Conservation (phyloP, 306 rosid genomes). For the Astragalus membranaceus region DNA sequence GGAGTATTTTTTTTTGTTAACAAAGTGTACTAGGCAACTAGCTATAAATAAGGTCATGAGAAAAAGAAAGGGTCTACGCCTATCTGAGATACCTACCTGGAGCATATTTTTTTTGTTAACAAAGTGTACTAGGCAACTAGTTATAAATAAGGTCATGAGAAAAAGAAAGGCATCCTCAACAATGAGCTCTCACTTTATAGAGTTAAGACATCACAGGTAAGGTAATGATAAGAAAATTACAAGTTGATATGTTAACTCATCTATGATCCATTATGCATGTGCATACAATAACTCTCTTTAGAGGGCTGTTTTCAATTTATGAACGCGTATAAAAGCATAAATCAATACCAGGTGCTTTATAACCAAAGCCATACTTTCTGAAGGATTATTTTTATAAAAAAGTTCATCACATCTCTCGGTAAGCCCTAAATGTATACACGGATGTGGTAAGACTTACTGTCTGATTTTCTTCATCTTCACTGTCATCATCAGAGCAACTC, state of each 20-base stretch:
- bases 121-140: not conserved
- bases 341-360: not conserved
- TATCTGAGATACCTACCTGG: slow-evolving; percentile 66
- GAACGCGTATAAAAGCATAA: not conserved
- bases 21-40: not conserved
- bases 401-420: not conserved
- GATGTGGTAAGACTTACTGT: slow-evolving; percentile 39
- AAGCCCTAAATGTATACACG: not conserved
- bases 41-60: not conserved
- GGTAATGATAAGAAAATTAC: not conserved
- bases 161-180: not conserved
- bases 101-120: not conserved
- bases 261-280: not conserved
- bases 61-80: slow-evolving; percentile 35
- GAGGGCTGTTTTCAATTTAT: not conserved
- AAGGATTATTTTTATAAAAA: not conserved
- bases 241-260: not conserved
- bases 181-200: not conserved
- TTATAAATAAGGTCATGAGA: not conserved
- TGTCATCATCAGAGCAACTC: slow-evolving; percentile 54
- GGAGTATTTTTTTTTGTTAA: not conserved
- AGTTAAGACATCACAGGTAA: not conserved
- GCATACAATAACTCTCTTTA: not conserved
- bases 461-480: slow-evolving; percentile 60
- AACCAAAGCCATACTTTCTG: not conserved